Conservation (phyloP, 805 yeast species). For the Pichia eremophila region DNA sequence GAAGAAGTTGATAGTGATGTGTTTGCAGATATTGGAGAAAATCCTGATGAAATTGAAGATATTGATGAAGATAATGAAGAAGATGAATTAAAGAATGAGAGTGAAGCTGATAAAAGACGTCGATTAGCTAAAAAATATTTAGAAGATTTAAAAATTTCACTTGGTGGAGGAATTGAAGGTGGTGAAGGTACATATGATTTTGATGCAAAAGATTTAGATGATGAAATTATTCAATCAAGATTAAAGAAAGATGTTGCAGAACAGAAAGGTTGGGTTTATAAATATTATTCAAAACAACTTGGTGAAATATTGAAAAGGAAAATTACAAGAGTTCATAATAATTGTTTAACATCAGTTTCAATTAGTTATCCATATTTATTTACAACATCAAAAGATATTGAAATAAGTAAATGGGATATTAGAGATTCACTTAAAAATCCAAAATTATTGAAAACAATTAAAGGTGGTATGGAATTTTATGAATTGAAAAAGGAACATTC, state of each 20-base stretch:
- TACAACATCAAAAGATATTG: constrained; percentile 75
- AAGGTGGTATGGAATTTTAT: constrained; percentile 47
- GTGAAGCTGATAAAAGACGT: constrained; percentile 89
- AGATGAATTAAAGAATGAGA: constrained; percentile 66
- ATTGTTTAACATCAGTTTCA: constrained; percentile 47
- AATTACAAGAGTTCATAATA: constrained; percentile 45
- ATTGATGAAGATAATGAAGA: constrained; percentile 47
- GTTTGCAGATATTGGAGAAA: constrained; percentile 19
- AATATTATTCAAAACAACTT: constrained; percentile 48
- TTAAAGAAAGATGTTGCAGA: constrained; percentile 86
- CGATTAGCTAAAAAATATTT: constrained; percentile 89
- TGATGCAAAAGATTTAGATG: constrained; percentile 86
- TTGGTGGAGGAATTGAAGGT: constrained; percentile 5
- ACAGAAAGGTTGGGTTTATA: constrained; percentile 73
- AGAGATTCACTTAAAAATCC: constrained; percentile 49
- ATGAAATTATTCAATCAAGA: constrained; percentile 73
- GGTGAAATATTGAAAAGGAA: constrained; percentile 31
- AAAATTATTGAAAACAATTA: constrained; percentile 49
- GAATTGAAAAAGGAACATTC: constrained; percentile 39
- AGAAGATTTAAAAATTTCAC: constrained; percentile 60
- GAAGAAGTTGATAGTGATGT: constrained; percentile 27
- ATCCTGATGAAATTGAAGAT: constrained; percentile 16
- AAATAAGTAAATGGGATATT: constrained; percentile 73
- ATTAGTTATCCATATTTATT: constrained; percentile 54
- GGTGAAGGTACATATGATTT: constrained; percentile 37